A percentile compares a stretch with the other conserved stretches of the same genome.
Evolutionary conservation across 2,329 filamentous ascomycete species (phyloP).

Genomic region (Phyllosticta citrichinensis): DNA sequence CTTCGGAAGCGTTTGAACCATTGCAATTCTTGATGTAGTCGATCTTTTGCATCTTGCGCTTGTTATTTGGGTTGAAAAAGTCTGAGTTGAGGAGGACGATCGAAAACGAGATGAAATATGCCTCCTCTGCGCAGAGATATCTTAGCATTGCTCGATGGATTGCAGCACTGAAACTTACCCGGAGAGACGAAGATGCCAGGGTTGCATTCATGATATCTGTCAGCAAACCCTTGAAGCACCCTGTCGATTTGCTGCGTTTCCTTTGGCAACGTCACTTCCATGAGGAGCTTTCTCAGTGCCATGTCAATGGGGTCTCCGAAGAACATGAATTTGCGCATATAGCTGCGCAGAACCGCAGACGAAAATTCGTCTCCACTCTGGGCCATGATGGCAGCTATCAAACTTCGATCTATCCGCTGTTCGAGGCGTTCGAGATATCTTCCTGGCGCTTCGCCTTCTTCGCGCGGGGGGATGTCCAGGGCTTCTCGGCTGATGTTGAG

Average conservation of each 20-base stretch:
- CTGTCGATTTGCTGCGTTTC: conserved; percentile 98
- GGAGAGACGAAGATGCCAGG: conserved; percentile 85
- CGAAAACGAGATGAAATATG: conserved; percentile 97
- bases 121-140: conserved; percentile 53
- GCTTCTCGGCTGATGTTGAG: conserved; percentile 66
- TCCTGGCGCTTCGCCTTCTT: conserved; percentile 81
- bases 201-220: conserved; percentile 96
- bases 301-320: conserved; percentile 98
- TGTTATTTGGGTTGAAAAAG: conserved; percentile 99
- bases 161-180: conserved; percentile 29
- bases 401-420: conserved; percentile 65
- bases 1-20: conserved; percentile 47
- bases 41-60: conserved; percentile 93
- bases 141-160: conserved; percentile 14
- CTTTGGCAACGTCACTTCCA: conserved; percentile 92
- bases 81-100: conserved; percentile 94
- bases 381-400: conserved; percentile 75
- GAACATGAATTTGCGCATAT: conserved; percentile 90
- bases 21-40: conserved; percentile 97
- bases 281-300: conserved; percentile 87
- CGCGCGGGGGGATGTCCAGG: conserved; percentile 60
- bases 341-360: conserved; percentile 75
- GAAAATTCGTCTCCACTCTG: conserved; percentile 81
- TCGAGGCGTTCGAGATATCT: conserved; percentile 81
- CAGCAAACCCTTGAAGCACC: conserved; percentile 86